Evolutionary conservation across 2,329 filamentous ascomycete species (phyloP), one percentile per base, ranked within the genome.

Genomic region (Aspergillus thermomutatus): DNA sequence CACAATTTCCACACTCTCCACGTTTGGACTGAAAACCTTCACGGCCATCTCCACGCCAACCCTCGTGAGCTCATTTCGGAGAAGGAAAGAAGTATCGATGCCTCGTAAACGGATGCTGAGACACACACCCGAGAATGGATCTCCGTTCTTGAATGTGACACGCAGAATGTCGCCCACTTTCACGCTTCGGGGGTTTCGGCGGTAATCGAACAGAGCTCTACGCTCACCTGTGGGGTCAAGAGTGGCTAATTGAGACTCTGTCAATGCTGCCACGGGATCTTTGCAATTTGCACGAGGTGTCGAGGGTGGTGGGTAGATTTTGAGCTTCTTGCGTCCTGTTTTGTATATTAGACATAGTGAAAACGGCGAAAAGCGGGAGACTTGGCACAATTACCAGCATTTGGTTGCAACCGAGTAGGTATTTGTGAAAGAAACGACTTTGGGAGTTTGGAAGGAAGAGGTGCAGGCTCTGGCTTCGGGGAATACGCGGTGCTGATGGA

Each of bases 11-110:
- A 99, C 91, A 62, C 90, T 91, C 72, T 89, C 86, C 31, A 97
- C 88, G 70, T 90, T 89, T 59, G 93, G 93, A 70, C 86, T 90
- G 80, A 94, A 97, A 57, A 97, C 82, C 82, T 99, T 99, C 77
- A 90, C 92, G 87, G 91, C 96, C 91, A 96, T 94, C 83, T 99
- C 94, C 58, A 96, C 91, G 59, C 91, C 90, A 6, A 95, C 85
- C 66, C 90, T 85, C 64, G 91, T 92, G 66, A 99, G 79, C 71
- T 95, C 87, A 67, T 93, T 93, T 55, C 94, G 85, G 58, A 99
- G 81, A 58, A 96, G 79, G 54, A 99, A 88, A 4, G 90, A 89
- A 2, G 91, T 96, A 77, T 97, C 93, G 58, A 94, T 84, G 58
- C 92, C 92, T n/a, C 89, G 83, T 54, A 91, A 83, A 55, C 92